These are phyloP conservation scores for Excoecaria agallocha DNA, from an alignment of 345 rosid species.

Conservation along the genomic window DNA sequence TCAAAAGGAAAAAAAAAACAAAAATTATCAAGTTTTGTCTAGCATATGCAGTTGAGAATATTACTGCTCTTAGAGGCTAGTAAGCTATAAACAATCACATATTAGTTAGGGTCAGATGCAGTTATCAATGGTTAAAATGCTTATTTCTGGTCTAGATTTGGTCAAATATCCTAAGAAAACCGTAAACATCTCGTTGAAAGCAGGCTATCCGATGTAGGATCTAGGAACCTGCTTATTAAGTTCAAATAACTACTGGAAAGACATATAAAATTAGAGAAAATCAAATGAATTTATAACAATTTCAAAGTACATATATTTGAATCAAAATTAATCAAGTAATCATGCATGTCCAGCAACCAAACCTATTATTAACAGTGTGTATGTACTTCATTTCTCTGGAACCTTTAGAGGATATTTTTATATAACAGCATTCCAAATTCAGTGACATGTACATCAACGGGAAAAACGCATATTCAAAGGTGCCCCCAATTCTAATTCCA, in stretches of 20 bases:
- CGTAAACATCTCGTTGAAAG: neutral
- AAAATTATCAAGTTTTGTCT: neutral
- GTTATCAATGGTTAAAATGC: neutral
- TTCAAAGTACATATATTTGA: neutral
- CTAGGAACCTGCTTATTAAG: neutral
- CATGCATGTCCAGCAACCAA: neutral
- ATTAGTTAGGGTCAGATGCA: neutral
- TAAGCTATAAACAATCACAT: neutral
- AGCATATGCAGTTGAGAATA: neutral
- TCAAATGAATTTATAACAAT: neutral
- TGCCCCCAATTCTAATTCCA: neutral
- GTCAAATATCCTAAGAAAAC: no score
- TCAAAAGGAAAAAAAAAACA: neutral
- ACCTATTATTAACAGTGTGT: neutral
- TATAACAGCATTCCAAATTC: neutral
- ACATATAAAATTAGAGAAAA: neutral
- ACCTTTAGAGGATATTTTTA: neutral
- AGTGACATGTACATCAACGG: neutral
- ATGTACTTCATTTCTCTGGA: neutral
- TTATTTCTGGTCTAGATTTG: neutral
- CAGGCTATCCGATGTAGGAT: neutral
- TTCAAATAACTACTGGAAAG: neutral
- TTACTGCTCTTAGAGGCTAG: neutral
- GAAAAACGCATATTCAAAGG: neutral
- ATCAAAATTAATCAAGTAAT: neutral